Evolutionary conservation across 1,139 yeast species (phyloP), one percentile per base, ranked within the genome.

Genomic region (Hansenula lynferdii): DNA sequence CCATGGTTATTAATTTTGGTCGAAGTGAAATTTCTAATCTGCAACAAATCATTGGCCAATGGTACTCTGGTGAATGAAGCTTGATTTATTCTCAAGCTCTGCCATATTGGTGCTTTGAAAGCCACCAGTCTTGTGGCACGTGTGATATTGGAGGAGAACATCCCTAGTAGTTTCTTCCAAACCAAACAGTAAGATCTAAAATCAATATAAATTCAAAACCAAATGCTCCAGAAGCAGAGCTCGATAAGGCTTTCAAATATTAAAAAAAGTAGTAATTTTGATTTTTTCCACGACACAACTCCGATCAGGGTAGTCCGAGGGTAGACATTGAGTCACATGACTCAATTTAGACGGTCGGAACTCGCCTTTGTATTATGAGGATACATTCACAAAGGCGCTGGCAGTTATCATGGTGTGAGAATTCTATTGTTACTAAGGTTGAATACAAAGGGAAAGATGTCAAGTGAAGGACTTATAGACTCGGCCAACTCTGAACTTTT

Each of bases 1-100:
- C 96, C 97, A 56, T 92, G 97, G 30, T 35, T n/a, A 2, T 17
- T 14, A 17, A 47, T 40, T 8, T 34, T 7, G 17, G 58, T 29
- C 27, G 37, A 36, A 17, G 49, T 42, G 45, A 56, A 51, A 32
- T 40, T 39, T 50, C 58, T 49, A 39, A 43, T 45, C 43, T 37
- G 16, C 10, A 43, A 22, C 23, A 35, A 40, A 35, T 45, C 47
- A 47, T 46, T 46, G 51, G 48, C 34, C 35, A 43, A 32, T 21
- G 37, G 12, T 19, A 6, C 14, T 14, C n/a, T 14, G 3, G 9
- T 18, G 10, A 14, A 16, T 19, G 26, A 15, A 3, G n/a, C 15
- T 19, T 15, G 22, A 12, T 18, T 23, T 24, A 18, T 9, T 28
- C 17, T 28, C 12, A 12, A 22, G 12, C 16, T 17, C 18, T 6